Conservation (phyloP, 768 basidiomycete species). For the Guyanaporus albipodus region DNA sequence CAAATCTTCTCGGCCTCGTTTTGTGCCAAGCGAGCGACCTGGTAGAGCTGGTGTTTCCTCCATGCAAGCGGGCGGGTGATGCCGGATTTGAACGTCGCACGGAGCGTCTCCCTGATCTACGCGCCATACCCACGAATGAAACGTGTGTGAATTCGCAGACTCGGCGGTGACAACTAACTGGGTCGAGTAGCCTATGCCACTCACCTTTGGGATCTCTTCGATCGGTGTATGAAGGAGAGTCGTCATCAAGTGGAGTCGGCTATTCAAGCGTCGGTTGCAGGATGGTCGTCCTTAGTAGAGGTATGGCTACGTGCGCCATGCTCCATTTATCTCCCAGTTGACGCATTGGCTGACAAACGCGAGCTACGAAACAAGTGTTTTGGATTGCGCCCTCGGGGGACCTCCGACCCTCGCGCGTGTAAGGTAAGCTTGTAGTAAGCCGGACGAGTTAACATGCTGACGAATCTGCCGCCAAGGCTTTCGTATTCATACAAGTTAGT, state of each 20-base stretch:
- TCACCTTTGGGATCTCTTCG: conserved; percentile 26
- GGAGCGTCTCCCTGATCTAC: conserved; percentile 38
- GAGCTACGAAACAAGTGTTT: too few species aligned
- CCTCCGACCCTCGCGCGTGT: too few species aligned
- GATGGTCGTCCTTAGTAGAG: too few species aligned
- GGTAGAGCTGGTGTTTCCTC: conserved; percentile 61
- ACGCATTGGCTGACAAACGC: too few species aligned
- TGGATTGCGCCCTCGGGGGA: too few species aligned
- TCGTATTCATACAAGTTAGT: too few species aligned
- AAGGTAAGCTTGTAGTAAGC: too few species aligned
- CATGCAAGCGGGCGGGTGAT: conserved; percentile 50
- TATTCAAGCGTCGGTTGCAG: too few species aligned
- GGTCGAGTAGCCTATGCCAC: background rate
- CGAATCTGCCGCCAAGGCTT: too few species aligned
- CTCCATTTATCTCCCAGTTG: background rate
- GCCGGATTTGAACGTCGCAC: conserved; percentile 48
- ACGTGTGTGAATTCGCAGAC: background rate
- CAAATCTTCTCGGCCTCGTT: conserved; percentile 56
- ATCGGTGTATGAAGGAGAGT: conserved; percentile 14
- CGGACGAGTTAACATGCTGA: too few species aligned
- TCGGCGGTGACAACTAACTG: too few species aligned
- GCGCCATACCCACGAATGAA: background rate
- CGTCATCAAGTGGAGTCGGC: conserved; percentile 14
- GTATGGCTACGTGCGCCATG: too few species aligned
- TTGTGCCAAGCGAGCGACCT: conserved; percentile 57